Conservation (phyloP, 495 filamentous ascomycete species). For the Cercophora sp. region DNA sequence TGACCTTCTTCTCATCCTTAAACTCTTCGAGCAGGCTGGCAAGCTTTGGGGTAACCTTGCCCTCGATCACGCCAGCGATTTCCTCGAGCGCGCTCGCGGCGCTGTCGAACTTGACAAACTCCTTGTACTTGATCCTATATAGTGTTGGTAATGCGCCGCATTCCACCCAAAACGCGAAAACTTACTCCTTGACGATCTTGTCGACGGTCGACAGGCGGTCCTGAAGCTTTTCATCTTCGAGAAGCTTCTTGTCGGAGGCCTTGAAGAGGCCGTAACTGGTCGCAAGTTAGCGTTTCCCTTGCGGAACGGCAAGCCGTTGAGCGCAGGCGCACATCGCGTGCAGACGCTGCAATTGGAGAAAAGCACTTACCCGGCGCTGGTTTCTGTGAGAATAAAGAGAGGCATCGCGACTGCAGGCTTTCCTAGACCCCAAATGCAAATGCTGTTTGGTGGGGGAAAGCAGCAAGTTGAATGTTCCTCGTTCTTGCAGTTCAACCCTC, state of each 20-base stretch:
- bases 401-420: slow-evolving; percentile 51
- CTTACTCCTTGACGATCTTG: slow-evolving; percentile 82
- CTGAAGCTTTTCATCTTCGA: slow-evolving; percentile 75
- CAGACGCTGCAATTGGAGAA: slow-evolving; percentile 12
- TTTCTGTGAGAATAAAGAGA: slow-evolving; percentile 84
- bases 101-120: slow-evolving; percentile 94
- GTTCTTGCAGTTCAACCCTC: slow-evolving; percentile 26
- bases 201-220: slow-evolving; percentile 75
- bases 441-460: slow-evolving; percentile 27
- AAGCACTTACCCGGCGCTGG: slow-evolving; percentile 69
- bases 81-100: slow-evolving; percentile 83
- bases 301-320: not conserved
- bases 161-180: slow-evolving; percentile 11
- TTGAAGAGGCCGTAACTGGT: slow-evolving; percentile 87
- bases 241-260: slow-evolving; percentile 93
- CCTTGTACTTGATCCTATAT: slow-evolving; percentile 83
- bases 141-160: slow-evolving; percentile 10
- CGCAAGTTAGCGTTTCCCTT: slow-evolving; percentile 11
- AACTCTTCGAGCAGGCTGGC: slow-evolving; percentile 76
- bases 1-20: slow-evolving; percentile 97
- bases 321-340: not conserved
- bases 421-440: slow-evolving; percentile 21
- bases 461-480: slow-evolving; percentile 24
- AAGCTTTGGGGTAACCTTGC: slow-evolving; percentile 93
- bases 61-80: slow-evolving; percentile 79